Percentiles rank a stretch among this genome's conserved stretches.
These are phyloP conservation scores for Crithidia sp. DNA, from an alignment of 208 protist genomes.

Conservation along the genomic window DNA sequence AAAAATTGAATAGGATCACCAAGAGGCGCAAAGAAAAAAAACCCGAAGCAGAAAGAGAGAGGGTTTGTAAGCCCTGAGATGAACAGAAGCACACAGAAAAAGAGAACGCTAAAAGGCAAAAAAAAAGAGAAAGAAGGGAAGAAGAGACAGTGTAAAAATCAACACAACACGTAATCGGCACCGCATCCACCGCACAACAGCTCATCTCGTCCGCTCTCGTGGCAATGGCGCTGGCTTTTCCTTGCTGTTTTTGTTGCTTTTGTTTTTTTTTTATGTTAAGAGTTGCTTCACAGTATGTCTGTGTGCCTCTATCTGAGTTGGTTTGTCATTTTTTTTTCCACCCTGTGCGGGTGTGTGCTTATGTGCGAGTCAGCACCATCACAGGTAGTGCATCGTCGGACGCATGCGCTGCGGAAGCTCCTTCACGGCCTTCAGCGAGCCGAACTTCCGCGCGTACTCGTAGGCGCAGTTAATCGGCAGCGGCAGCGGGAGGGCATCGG, in stretches of 20 bases:
- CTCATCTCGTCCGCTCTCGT: no score
- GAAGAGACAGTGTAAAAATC: no score
- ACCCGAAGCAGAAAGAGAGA: neutral
- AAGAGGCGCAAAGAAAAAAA: constrained; percentile 4
- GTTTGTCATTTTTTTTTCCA: constrained; percentile 8
- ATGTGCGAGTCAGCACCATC: neutral
- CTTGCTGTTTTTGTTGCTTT: no score
- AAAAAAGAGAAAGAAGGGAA: no score
- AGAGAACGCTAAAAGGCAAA: neutral
- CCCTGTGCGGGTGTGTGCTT: neutral
- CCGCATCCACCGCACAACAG: no score
- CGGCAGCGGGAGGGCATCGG: constrained; percentile 59
- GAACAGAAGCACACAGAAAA: constrained; percentile 17
- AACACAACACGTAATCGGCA: no score
- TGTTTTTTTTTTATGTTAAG: neutral
- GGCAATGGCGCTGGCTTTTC: no score
- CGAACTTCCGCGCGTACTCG: constrained; percentile 64
- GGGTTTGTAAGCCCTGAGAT: no score
- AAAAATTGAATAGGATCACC: neutral
- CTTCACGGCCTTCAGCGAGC: constrained; percentile 30
- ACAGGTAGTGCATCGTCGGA: constrained; percentile 68
- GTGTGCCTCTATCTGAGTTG: neutral
- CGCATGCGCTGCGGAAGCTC: constrained; percentile 35
- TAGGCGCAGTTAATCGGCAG: constrained; percentile 66
- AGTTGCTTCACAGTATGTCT: neutral